Conservation (phyloP, 1,284 basidiomycete species). For the Mrakiaceae sp. region DNA sequence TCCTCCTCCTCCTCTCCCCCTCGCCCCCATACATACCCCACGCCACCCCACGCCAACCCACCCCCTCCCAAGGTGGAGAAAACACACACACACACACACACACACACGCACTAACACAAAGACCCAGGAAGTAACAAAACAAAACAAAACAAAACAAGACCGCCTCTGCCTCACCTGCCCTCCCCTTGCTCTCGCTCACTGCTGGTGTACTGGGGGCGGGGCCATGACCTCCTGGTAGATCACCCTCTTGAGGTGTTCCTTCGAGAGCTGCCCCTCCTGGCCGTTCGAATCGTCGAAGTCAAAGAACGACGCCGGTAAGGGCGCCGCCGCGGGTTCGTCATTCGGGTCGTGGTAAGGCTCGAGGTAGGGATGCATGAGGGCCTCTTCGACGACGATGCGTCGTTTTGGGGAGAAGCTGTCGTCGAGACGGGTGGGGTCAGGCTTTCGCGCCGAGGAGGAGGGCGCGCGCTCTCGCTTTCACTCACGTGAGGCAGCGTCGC, state of each 20-base stretch:
- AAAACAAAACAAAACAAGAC: neutral
- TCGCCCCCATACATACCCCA: neutral
- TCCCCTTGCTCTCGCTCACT: neutral
- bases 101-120: too few species aligned
- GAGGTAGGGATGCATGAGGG: conserved; percentile 84
- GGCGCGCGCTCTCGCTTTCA: neutral
- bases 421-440: neutral
- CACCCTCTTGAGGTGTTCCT: conserved; percentile 40
- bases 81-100: too few species aligned
- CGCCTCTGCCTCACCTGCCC: too few species aligned
- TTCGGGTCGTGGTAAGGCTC: conserved; percentile 81
- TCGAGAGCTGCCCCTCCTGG: conserved; percentile 36
- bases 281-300: conserved; percentile 53
- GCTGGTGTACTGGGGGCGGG: neutral
- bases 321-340: conserved; percentile 71
- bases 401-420: conserved; percentile 67
- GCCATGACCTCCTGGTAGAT: conserved; percentile 37
- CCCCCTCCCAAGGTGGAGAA: too few species aligned
- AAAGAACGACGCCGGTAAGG: conserved; percentile 76
- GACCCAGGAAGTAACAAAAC: too few species aligned
- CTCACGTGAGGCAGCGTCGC: conserved; percentile 69
- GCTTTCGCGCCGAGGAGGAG: neutral
- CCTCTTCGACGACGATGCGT: conserved; percentile 80
- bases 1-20: neutral
- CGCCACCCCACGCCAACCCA: neutral